Evolutionary conservation across 176 grass and related monocot species (phyloP).

Genomic region (Miscanthus lutarioriparius): DNA sequence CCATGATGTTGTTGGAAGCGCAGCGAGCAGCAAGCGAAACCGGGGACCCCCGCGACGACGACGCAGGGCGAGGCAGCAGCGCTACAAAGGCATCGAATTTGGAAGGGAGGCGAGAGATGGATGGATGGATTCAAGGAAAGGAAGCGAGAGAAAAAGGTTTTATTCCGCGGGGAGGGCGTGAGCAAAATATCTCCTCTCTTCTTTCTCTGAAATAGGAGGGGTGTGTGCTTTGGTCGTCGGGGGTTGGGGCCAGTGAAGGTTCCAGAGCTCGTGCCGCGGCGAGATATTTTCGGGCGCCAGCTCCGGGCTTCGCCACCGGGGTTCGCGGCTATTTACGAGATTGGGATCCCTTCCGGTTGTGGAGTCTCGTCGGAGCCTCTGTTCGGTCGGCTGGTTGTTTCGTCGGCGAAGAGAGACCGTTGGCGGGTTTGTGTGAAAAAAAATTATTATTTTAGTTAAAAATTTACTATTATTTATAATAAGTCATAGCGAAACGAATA

Average conservation of each 20-base stretch:
- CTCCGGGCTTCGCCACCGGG: constrained; percentile 8
- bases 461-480: no score
- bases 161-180: constrained; percentile 23
- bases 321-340: constrained; percentile 33
- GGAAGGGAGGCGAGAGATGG: neutral
- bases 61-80: neutral
- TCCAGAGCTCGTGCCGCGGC: constrained; percentile 59
- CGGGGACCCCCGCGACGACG: neutral
- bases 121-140: neutral
- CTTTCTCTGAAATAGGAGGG: neutral
- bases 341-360: constrained; percentile 22
- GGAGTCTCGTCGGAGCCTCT: no score
- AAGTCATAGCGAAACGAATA: no score
- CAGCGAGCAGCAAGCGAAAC: neutral
- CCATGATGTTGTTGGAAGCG: constrained; percentile 37
- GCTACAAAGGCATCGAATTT: constrained; percentile 40
- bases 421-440: no score
- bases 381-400: no score
- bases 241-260: constrained; percentile 65
- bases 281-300: constrained; percentile 66
- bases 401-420: no score
- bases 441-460: no score
- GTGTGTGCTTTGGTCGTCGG: constrained; percentile 28
- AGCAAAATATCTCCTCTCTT: constrained; percentile 29
- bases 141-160: neutral